These are phyloP conservation scores for Erysimum cheiranthoides DNA, from an alignment of 345 rosid species.

Conservation along the genomic window DNA sequence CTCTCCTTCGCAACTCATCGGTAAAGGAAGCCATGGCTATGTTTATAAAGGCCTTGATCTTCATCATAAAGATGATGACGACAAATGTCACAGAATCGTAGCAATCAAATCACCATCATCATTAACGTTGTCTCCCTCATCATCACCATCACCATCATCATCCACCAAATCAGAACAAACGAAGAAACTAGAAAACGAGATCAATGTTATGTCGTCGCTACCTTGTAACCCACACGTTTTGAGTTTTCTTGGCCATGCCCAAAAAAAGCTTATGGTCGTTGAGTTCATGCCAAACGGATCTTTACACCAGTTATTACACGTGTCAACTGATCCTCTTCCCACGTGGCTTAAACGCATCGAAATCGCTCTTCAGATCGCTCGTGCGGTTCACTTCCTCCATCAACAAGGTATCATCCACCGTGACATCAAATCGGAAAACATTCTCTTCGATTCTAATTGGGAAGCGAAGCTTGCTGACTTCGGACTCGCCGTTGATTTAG, in stretches of 20 bases:
- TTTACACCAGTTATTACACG: conserved; percentile 63
- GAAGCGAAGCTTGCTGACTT: conserved; percentile 67
- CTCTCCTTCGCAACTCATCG: conserved; percentile 63
- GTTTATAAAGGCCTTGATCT: conserved; percentile 57
- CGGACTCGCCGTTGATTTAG: conserved; percentile 62
- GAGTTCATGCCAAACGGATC: conserved; percentile 85
- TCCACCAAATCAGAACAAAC: conserved; percentile 39
- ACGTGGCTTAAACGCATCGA: conserved; percentile 65
- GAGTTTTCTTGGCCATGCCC: conserved; percentile 53
- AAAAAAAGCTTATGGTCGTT: conserved; percentile 59
- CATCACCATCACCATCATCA: conserved; percentile 11
- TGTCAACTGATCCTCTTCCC: conserved; percentile 40
- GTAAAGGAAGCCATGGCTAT: conserved; percentile 85
- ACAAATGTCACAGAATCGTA: conserved; percentile 28
- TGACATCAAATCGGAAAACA: conserved; percentile 75
- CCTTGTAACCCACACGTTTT: conserved; percentile 50
- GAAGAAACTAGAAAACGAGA: conserved; percentile 66
- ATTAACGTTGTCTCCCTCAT: not conserved
- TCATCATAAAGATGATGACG: conserved; percentile 6
- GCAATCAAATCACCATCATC: conserved; percentile 66
- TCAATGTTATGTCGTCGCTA: conserved; percentile 58
- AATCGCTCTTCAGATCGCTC: conserved; percentile 63
- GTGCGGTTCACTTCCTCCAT: conserved; percentile 67
- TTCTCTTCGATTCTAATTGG: conserved; percentile 64
- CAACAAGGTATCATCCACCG: conserved; percentile 63